Base-by-base conservation (phyloP, 2,329 filamentous ascomycete genomes). In the Tolypocladium ovalisporum region DNA sequence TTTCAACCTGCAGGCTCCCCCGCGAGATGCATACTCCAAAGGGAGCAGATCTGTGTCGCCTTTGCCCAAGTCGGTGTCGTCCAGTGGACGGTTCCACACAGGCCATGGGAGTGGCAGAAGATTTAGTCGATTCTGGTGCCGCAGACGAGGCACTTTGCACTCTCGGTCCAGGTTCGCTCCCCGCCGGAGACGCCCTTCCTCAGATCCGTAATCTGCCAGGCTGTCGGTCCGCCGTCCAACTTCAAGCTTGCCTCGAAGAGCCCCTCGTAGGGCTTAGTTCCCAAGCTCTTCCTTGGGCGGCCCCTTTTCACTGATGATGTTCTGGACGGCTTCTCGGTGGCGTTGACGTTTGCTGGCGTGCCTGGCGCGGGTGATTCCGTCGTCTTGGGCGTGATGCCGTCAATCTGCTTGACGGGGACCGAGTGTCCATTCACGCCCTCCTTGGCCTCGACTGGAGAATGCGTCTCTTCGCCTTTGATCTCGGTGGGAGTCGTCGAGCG, bases 361-460 rank as follows among this genome's bases (percentile, higher is more conserved):
- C 62, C 69, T 0, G 67, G 66, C 3, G 68, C 68, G 19, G 68
- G 66, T 6, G 67, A 68, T 52, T 68, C 65, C 29, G 69, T 65
- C 36, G 67, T 65, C 55, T 64, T 63, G 22, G 68, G 65, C 32
- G 66, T 68, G 58, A 67, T 66, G 53, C 64, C 63, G 57, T 67
- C 58, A 32, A 61, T 60, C 63, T 74, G 70, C 55, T 74, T 73
- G 10, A 73, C 69, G 12, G 71, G 27, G 42, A 24, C 68, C 52
- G 71, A 68, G 55, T 73, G 71, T 55, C 69, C 71, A 47, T 73
- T 73, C 15, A 73, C 73, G 52, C 76, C 76, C 2, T 75, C 72
- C 63, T 79, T 79, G 39, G 80, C 78, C 56, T 79, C 78, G 58
- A 81, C 81, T 17, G 79, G 79, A 39, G 79, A 75, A 59, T 79